These are phyloP conservation scores for Gardenia jasminoides DNA, from an alignment of 257 asterid genomes.

Conservation along the genomic window DNA sequence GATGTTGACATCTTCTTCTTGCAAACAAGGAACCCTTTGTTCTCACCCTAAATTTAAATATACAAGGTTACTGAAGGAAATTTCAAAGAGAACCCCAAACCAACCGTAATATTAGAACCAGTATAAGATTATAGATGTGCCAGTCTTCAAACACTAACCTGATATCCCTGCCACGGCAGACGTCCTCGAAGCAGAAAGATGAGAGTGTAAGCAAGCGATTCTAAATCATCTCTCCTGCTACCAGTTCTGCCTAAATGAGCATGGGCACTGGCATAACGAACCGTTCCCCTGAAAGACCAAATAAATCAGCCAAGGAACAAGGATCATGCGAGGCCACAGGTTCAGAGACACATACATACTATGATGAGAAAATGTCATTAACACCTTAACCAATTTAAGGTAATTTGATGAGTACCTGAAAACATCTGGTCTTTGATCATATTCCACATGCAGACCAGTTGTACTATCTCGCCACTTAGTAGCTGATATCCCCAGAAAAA, in stretches of 20 bases:
- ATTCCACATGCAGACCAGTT: constrained; percentile 62
- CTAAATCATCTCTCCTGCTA: constrained; percentile 84
- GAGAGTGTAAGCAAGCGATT: constrained; percentile 87
- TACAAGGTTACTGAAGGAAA: constrained; percentile 5
- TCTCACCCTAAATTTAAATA: constrained; percentile 60
- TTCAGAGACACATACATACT: background rate
- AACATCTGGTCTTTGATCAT: constrained; percentile 86
- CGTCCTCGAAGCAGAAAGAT: constrained; percentile 79
- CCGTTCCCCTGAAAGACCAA: constrained; percentile 71
- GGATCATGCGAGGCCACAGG: background rate
- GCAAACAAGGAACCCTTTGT: constrained; percentile 81
- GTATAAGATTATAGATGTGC: background rate
- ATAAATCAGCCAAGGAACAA: constrained; percentile 13
- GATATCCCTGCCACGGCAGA: constrained; percentile 94
- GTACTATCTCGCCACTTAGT: constrained; percentile 63
- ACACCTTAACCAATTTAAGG: constrained; percentile 3
- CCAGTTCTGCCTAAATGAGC: constrained; percentile 85
- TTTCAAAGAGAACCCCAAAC: background rate
- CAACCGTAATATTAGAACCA: background rate
- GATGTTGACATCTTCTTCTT: constrained; percentile 89
- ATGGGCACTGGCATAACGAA: constrained; percentile 89
- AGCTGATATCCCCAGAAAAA: constrained; percentile 43
- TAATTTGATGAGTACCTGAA: constrained; percentile 46
- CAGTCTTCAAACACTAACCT: constrained; percentile 41
- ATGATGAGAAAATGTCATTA: background rate